These are phyloP conservation scores for Zygoascus sp. DNA, from an alignment of 1,139 yeast genomes.

Conservation along the genomic window DNA sequence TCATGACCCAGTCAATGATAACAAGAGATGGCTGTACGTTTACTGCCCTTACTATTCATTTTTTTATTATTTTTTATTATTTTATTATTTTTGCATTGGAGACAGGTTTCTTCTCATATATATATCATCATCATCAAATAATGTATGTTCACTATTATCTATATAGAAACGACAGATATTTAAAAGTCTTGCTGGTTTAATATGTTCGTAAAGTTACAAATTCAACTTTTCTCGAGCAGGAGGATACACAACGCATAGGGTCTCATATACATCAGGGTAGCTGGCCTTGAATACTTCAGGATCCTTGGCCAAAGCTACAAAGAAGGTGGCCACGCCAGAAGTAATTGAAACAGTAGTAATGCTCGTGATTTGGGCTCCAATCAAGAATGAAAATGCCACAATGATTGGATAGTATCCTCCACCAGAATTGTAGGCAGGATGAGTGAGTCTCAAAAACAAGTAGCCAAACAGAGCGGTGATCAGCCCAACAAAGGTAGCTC, in stretches of 20 bases:
- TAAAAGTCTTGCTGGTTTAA: not conserved
- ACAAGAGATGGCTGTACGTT: not conserved
- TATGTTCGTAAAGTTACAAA: too few relatives aligned
- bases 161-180: not conserved
- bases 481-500: conserved; percentile 66
- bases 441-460: conserved; percentile 67
- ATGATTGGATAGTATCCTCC: conserved; percentile 74
- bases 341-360: conserved; percentile 69
- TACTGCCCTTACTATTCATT: not conserved
- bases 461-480: conserved; percentile 64
- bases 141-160: not conserved
- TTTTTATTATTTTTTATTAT: not conserved
- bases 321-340: conserved; percentile 81
- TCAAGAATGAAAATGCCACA: conserved; percentile 69
- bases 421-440: conserved; percentile 61
- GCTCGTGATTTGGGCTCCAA: conserved; percentile 73
- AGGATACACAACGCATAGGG: conserved; percentile 69
- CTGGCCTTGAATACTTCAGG: conserved; percentile 79
- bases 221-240: conserved; percentile 50
- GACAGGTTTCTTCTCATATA: not conserved
- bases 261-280: conserved; percentile 72
- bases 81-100: too few relatives aligned
- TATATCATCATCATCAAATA: not conserved
- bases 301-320: conserved; percentile 80
- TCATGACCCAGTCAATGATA: too few relatives aligned